Base-by-base conservation (phyloP, 1,284 basidiomycete species). In the Cryptococcus sp. region DNA sequence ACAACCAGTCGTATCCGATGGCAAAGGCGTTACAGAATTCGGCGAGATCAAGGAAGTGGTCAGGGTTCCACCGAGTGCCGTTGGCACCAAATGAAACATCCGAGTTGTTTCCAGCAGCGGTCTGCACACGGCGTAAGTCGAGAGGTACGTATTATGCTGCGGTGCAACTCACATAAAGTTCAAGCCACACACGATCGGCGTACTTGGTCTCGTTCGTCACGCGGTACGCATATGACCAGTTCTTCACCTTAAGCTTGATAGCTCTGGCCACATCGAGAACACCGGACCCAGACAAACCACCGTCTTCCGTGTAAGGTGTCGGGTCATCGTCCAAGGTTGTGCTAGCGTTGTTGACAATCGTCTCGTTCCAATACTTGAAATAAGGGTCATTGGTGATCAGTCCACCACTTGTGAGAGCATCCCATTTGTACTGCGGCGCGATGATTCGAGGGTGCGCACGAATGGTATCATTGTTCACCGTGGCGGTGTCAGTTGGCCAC, bases 1-100 rank as follows among this genome's bases (percentile, higher is more conserved):
- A 89, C 54, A 99, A 79, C 84, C 84, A 99, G 77, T 99, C 96
- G 73, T 98, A 99, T 2, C 87, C 96, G 66, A 96, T 89, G 38
- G 84, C 93, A 70, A 87, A 96, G 0, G 89, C 92, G 37, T 87
- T 85, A 26, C 86, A 87, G 71, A 97, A 84, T 77, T 99, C 96
- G 20, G 87, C 95, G 8, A 87, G 82, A 77, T 99, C 96, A 57
- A 99, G 88, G 86, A 98, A 99, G 80, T 99, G 96, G 3, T 57
- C 65, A 3, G 87, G 82, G 79, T 96, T 95, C 93, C 93, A 97
- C 69, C 71, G 63, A 13, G 70, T 69, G 16, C 58, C 69, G 64
- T 83, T 81, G 66, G 86, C 84, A 50, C 89, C 91, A 75, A 88
- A 91, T 13, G 79, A 50, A 16, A 75, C 80, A 52, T 66, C 64